A percentile compares a stretch with the other conserved stretches of the same genome.
Conservation (phyloP, 495 filamentous ascomycete species). For the Aspergillus cristatus region DNA sequence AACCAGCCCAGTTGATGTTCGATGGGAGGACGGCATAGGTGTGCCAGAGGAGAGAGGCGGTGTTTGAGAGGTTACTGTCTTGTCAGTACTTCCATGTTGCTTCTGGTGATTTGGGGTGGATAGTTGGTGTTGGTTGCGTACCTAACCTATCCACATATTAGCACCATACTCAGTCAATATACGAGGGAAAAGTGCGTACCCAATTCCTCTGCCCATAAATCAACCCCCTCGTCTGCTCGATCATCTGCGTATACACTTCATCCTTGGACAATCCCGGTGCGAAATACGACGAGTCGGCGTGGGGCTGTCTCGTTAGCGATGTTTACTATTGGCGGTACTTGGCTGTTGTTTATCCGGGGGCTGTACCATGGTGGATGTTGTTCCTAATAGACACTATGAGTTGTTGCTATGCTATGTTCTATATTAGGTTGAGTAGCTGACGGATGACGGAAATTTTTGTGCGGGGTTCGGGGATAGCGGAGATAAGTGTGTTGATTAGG, state of each 20-base stretch:
- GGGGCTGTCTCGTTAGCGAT: slow-evolving; percentile 46
- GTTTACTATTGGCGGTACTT: too few relatives aligned
- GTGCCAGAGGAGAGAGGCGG: slow-evolving; percentile 80
- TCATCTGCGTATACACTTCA: slow-evolving; percentile 67
- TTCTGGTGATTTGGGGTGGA: background rate
- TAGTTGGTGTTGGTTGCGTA: slow-evolving; percentile 25
- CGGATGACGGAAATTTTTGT: too few relatives aligned
- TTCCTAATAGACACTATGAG: too few relatives aligned
- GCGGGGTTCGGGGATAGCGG: slow-evolving; percentile 1
- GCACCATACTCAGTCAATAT: background rate
- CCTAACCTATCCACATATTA: slow-evolving; percentile 43
- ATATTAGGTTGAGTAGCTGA: too few relatives aligned
- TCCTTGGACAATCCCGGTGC: slow-evolving; percentile 53
- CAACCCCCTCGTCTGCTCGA: slow-evolving; percentile 60
- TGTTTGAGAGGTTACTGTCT: slow-evolving; percentile 67
- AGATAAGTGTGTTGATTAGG: background rate
- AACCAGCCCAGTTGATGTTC: slow-evolving; percentile 82
- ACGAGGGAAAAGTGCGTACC: slow-evolving; percentile 41
- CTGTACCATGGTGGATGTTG: too few relatives aligned
- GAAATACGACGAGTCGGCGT: slow-evolving; percentile 81
- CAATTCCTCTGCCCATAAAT: slow-evolving; percentile 78
- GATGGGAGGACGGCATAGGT: slow-evolving; percentile 68
- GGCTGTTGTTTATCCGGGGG: too few relatives aligned
- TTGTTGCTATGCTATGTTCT: too few relatives aligned
- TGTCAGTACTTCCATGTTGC: slow-evolving; percentile 2